These are phyloP conservation scores for Dichotomopilus funicola DNA, from an alignment of 2,329 filamentous ascomycete species.

Conservation along the genomic window DNA sequence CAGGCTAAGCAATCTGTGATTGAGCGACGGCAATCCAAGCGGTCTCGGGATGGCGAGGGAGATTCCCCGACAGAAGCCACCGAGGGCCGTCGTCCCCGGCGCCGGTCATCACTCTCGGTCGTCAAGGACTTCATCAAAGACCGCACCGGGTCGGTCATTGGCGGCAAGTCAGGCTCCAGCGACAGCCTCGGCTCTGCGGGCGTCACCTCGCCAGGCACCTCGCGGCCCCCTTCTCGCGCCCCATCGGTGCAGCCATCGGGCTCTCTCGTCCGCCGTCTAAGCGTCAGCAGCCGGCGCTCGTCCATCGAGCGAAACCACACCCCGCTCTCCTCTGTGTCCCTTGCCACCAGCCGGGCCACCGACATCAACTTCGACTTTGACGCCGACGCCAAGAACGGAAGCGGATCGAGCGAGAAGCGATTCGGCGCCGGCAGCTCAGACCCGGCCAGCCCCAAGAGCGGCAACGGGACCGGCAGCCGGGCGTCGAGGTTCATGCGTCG, in stretches of 20 bases:
- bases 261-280: conserved; percentile 55
- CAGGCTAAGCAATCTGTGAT: conserved; percentile 38
- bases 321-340: conserved; percentile 26
- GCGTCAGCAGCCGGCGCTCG: conserved; percentile 55
- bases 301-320: conserved; percentile 43
- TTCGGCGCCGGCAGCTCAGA: conserved; percentile 14
- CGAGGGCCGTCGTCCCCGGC: conserved; percentile 28
- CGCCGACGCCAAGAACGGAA: conserved; percentile 40
- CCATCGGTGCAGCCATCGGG: conserved; percentile 42
- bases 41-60: conserved; percentile 29
- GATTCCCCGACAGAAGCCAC: conserved; percentile 26
- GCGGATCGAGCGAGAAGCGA: conserved; percentile 17
- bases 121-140: conserved; percentile 58
- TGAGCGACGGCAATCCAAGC: conserved; percentile 42
- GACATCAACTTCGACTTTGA: conserved; percentile 41
- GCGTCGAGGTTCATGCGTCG: conserved; percentile 53
- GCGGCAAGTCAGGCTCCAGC: conserved; percentile 38
- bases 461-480: conserved; percentile 47
- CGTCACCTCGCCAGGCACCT: conserved; percentile 4
- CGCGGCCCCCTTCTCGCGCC: conserved; percentile 42
- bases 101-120: conserved; percentile 53
- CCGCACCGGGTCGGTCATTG: conserved; percentile 43
- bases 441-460: conserved; percentile 33
- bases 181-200: conserved; percentile 33
- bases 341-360: conserved; percentile 38